Evolutionary conservation across 2,329 filamentous ascomycete genomes (phyloP).

Genomic region (Cladosporium cucumerinum): DNA sequence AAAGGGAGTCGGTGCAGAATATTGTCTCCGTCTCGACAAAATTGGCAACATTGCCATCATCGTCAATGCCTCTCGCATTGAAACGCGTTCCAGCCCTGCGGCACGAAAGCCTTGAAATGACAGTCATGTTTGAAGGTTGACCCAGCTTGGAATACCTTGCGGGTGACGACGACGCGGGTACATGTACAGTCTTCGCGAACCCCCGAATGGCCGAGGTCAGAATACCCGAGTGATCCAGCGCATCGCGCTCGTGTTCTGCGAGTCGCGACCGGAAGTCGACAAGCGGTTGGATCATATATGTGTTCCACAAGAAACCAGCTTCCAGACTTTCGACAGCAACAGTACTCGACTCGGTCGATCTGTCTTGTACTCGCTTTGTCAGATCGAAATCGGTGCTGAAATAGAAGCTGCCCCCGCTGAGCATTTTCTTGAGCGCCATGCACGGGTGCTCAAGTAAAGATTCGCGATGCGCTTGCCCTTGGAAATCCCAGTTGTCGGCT

Average conservation of each 20-base stretch:
- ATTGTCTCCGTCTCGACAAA: slow-evolving; percentile 98
- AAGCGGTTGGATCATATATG: slow-evolving; percentile 93
- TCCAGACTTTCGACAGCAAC: slow-evolving; percentile 93
- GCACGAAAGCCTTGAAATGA: slow-evolving; percentile 90
- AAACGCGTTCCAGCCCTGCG: slow-evolving; percentile 89
- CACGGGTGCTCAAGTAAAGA: slow-evolving; percentile 80
- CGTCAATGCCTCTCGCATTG: slow-evolving; percentile 95
- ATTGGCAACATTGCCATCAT: slow-evolving; percentile 95
- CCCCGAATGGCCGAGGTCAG: slow-evolving; percentile 92
- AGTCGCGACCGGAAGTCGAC: slow-evolving; percentile 84
- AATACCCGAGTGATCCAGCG: slow-evolving; percentile 81
- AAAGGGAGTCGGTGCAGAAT: slow-evolving; percentile 74
- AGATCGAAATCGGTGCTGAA: slow-evolving; percentile 98
- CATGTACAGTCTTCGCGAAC: slow-evolving; percentile 81
- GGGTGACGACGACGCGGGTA: slow-evolving; percentile 73
- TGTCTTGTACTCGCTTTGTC: slow-evolving; percentile 86
- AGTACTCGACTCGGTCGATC: slow-evolving; percentile 55
- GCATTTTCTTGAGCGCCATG: slow-evolving; percentile 81
- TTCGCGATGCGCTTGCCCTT: slow-evolving; percentile 60
- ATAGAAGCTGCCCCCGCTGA: slow-evolving; percentile 93
- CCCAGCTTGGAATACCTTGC: slow-evolving; percentile 64
- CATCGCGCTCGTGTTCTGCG: slow-evolving; percentile 68
- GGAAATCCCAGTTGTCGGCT: slow-evolving; percentile 52
- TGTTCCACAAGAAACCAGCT: slow-evolving; percentile 93
- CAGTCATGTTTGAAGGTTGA: slow-evolving; percentile 76